Evolutionary conservation across 805 yeast genomes (phyloP).

Genomic region (Millerozyma acaciae): DNA sequence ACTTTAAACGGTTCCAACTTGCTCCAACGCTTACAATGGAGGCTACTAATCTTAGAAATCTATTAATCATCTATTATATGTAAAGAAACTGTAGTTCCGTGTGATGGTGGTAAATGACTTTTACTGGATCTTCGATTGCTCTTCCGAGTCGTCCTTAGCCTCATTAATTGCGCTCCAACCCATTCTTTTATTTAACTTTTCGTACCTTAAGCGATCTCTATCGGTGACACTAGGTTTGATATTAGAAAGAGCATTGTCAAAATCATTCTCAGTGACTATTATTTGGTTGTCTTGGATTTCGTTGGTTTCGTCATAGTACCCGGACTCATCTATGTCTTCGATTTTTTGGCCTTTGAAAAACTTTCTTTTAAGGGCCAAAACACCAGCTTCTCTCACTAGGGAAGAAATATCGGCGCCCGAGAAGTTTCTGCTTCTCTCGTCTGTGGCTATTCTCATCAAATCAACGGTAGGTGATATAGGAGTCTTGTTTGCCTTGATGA

Average conservation of each 20-base stretch:
- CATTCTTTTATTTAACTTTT: slow-evolving; percentile 64
- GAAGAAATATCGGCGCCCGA: slow-evolving; percentile 97
- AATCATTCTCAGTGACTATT: slow-evolving; percentile 62
- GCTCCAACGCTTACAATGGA: no score
- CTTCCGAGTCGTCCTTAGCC: slow-evolving; percentile 10
- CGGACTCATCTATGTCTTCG: slow-evolving; percentile 36
- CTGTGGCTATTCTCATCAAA: slow-evolving; percentile 58
- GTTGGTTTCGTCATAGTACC: slow-evolving; percentile 29
- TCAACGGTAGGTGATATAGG: slow-evolving; percentile 68
- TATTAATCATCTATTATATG: no score
- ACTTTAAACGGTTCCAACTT: no score
- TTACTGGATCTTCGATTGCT: no score
- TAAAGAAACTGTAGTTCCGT: no score
- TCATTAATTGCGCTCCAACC: slow-evolving; percentile 58
- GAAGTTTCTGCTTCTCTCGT: slow-evolving; percentile 80
- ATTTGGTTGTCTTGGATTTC: slow-evolving; percentile 33
- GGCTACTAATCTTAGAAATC: no score
- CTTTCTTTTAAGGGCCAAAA: slow-evolving; percentile 72
- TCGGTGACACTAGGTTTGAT: slow-evolving; percentile 92
- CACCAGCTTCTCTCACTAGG: slow-evolving; percentile 91
- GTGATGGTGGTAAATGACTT: no score
- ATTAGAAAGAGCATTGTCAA: slow-evolving; percentile 62
- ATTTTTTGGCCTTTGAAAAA: slow-evolving; percentile 48
- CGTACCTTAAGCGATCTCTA: slow-evolving; percentile 73
- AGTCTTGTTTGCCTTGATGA: slow-evolving; percentile 66